A percentile compares a stretch with the other conserved stretches of the same genome.
phyloP scores from a whole-genome alignment of 768 basidiomycete genomes.

The Favolaschia claudopus region DNA sequence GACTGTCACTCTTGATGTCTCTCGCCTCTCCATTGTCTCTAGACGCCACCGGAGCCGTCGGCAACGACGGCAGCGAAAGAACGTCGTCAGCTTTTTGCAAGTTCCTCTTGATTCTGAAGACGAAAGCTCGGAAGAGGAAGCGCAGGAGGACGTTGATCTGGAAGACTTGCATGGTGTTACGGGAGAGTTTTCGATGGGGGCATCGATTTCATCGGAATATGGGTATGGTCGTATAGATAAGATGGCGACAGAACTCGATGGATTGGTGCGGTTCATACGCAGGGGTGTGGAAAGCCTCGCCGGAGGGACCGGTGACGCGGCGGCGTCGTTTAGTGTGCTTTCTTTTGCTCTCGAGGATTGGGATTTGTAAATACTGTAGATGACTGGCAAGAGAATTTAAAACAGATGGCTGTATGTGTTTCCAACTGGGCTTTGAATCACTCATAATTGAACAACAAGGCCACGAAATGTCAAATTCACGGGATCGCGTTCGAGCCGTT shows the following conservation, averaged over 20 bases:
- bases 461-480: too few species aligned
- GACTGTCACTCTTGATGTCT: slow-evolving; percentile 65
- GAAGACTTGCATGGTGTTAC: slow-evolving; percentile 40
- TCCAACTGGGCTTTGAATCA: too few species aligned
- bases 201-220: slow-evolving; percentile 50
- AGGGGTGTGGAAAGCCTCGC: slow-evolving; percentile 76
- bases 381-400: neutral
- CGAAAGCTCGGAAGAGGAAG: slow-evolving; percentile 56
- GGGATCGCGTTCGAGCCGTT: too few species aligned
- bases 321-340: slow-evolving; percentile 71
- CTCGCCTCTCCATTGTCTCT: slow-evolving; percentile 57
- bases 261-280: slow-evolving; percentile 71
- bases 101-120: slow-evolving; percentile 41
- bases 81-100: slow-evolving; percentile 69
- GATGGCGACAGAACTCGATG: slow-evolving; percentile 74
- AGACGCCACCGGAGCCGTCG: slow-evolving; percentile 71
- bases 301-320: slow-evolving; percentile 64
- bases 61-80: slow-evolving; percentile 58
- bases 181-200: slow-evolving; percentile 45
- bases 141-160: slow-evolving; percentile 42
- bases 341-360: slow-evolving; percentile 84
- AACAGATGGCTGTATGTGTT: neutral
- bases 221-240: slow-evolving; percentile 62
- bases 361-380: slow-evolving; percentile 55
- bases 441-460: too few species aligned